Base-by-base conservation (phyloP, 768 basidiomycete genomes). In the Clitopilus hobsonii region DNA sequence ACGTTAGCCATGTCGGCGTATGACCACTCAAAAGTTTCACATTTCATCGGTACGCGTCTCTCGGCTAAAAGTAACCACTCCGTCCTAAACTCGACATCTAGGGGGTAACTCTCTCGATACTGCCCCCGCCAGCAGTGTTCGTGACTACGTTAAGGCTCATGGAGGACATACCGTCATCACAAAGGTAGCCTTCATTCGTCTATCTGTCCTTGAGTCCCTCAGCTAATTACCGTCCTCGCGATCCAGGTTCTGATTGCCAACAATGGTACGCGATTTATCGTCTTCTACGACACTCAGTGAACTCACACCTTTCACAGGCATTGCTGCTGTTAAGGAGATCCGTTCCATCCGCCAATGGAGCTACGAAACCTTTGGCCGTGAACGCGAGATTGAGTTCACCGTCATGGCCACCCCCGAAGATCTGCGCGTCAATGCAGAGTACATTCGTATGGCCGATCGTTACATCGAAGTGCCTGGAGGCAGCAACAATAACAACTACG, bases 401-500 rank as follows among this genome's bases (percentile, higher is more conserved):
- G 97, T 98, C 57, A 98, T 99, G 97, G 94, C 97, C 51, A 99
- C 97, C 11, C 97, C 97, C 22, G 97, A 99, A 69, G 96, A 98
- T 74, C 78, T 98, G 60, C 93, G 94, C 71, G 95, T 98, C 70
- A 99, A 99, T 65, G 97, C 97, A 27, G 97, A 99, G 66, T 99
- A 99, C 73, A 99, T 99, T 70, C 89, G 97, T 58, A 99, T 99
- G 97, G 97, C 97, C 38, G 97, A 99, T 70, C 89, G 94, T 63
- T 98, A 97, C 68, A 89, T 99, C 66, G 97, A 99, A 72, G 97
- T 99, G 7, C 95, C 97, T 18, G 97, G 97, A 57, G 97, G 97
- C 58, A 84, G 89, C 18, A 99, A 99, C 71, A 99, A 98, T 80
- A 94, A 98, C 81, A 98, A 99, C 72, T 98, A 98, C 66, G 97